Evolutionary conservation across 2,329 filamentous ascomycete genomes (phyloP), one percentile per base, ranked within the genome.

Genomic region (Alternaria sp.): DNA sequence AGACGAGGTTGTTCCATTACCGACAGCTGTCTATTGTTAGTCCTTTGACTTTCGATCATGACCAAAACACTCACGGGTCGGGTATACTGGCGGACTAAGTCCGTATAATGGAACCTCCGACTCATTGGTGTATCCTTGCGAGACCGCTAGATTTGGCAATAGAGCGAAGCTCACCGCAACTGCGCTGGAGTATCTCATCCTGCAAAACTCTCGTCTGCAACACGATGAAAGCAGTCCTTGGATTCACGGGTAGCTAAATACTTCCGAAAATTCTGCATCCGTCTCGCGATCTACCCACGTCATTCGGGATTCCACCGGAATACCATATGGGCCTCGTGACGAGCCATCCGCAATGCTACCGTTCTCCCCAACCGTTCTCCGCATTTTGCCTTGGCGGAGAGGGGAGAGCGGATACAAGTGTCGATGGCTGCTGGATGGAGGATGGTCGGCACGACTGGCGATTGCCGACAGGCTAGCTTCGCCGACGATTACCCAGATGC

Each of bases 41-140:
- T 47, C 12, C 14, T 14, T 18, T 20, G n/a, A 64, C 9, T 4
- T 43, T 2, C 6, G 14, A 21, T 21, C 10, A 37, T 11, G 9
- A 14, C 2, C 14, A 10, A 23, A 25, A n/a, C 8, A 66, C 74
- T 55, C 62, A 76, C 74, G 75, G 21, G 58, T 71, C n/a, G 75
- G 75, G 51, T 77, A 77, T 12, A 77, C 65, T 15, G 75, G 73
- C 15, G 75, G 73, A 50, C 73, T 76, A 7, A 68, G 65, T 37
- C 75, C 75, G 20, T 77, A 77, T 0, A 73, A 54, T 21, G 69
- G 73, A 10, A 76, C 71, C 57, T 77, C 73, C 2, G 75, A 76
- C 41, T 74, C 55, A 9, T 73, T 73, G 21, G 71, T 74, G 45
- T 72, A 74, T 12, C 69, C 67, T 61, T 73, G 71, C 15, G 67